Evolutionary conservation across 352 stramenopile species (phyloP), one percentile per base, ranked within the genome.

Genomic region (Globisporangium splendens): DNA sequence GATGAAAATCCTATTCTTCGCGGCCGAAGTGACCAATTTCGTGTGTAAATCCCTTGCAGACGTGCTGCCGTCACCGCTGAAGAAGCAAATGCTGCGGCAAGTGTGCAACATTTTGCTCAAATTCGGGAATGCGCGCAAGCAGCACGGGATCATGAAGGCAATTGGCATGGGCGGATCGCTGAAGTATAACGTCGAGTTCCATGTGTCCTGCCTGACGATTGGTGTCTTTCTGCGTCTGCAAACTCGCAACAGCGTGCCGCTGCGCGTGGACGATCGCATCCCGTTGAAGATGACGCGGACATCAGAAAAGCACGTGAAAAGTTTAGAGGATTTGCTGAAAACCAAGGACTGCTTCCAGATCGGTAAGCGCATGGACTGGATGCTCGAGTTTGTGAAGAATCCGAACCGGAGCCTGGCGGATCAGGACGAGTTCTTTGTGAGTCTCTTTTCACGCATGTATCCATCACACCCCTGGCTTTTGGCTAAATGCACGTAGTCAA

Each of bases 381-480:
- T 94, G 47, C 59, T 93, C n/a, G 62, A 70, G 18, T 93, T 95
- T 39, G 59, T 86, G 53, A 72, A 70, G 58, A 77, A 81, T 61
- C 66, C 84, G 3, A 72, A 69, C 43, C 80, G 81, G 48, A 92
- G 82, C 54, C 78, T 95, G 15, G 81, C 77, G 7, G 86, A 95
- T 68, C 83, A 93, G 54, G 84, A 93, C 54, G 84, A 92, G 66
- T 92, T 93, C 58, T 91, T 92, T 48, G 78, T 91, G 46, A 89
- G 80, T 33, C 66, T 95, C 33, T 92, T 95, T 48, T 88, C 80
- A 17, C 83, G 84, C 42, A 88, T 93, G 61, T 95, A 91, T 64
- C 84, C 86, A 20, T 76, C 77, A 28, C 80, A 93, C 41, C 69
- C 72, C 43, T 95, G 84, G 84, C 59, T 95, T 38, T 65, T 95